These are phyloP conservation scores for Pascua guehoae DNA, from an alignment of 1,284 basidiomycete genomes.

Conservation along the genomic window DNA sequence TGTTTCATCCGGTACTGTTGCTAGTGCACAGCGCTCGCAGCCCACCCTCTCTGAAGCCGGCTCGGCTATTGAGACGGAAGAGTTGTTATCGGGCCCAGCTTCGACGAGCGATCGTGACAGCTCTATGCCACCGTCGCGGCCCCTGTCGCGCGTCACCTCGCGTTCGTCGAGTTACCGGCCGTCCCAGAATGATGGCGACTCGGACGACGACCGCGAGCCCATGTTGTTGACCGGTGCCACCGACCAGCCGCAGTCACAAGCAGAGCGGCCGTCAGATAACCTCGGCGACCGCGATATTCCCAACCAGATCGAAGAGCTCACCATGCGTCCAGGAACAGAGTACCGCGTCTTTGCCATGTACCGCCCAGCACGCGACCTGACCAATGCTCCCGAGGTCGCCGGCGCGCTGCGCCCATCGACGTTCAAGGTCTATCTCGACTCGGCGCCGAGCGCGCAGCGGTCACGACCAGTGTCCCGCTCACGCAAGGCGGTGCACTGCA, in stretches of 20 bases:
- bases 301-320: conserved; percentile 53
- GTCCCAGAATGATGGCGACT: conserved; percentile 27
- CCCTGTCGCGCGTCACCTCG: conserved; percentile 39
- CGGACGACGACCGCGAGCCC: conserved; percentile 32
- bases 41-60: background rate
- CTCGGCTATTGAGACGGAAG: conserved; percentile 5
- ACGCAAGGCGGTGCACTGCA: conserved; percentile 34
- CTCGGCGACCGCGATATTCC: conserved; percentile 31
- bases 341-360: conserved; percentile 53
- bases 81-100: background rate
- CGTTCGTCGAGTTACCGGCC: conserved; percentile 31
- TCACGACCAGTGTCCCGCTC: conserved; percentile 16
- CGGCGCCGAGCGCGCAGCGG: conserved; percentile 29
- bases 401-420: conserved; percentile 46
- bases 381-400: conserved; percentile 37
- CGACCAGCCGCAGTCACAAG: background rate
- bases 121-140: conserved; percentile 34
- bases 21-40: too few species aligned
- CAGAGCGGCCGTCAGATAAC: conserved; percentile 12
- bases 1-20: too few species aligned
- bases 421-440: conserved; percentile 53
- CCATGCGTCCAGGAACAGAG: conserved; percentile 53
- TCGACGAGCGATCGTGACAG: conserved; percentile 21
- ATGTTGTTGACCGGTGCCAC: conserved; percentile 1
- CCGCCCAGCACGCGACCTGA: conserved; percentile 44